Percentiles rank a stretch among this genome's conserved stretches.
These are phyloP conservation scores for Astraeus odoratus DNA, from an alignment of 768 basidiomycete species.

Conservation along the genomic window DNA sequence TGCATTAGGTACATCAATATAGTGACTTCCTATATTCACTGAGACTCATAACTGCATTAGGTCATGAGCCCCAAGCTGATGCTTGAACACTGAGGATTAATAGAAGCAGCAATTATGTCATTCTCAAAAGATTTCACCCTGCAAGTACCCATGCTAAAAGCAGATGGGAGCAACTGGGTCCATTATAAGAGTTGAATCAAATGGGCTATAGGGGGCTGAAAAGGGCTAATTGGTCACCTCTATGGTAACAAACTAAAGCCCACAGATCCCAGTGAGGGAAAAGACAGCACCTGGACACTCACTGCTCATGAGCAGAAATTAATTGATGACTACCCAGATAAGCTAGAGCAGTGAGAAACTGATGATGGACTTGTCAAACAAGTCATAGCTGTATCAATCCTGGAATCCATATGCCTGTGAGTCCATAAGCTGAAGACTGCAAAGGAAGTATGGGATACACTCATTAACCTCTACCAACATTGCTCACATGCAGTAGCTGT, in stretches of 20 bases:
- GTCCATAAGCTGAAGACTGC: neutral
- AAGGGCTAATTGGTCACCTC: slow-evolving; percentile 6
- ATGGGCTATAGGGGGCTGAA: neutral
- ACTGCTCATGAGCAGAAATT: neutral
- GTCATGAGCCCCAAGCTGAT: too few species aligned
- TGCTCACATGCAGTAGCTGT: neutral
- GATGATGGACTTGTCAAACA: slow-evolving; percentile 23
- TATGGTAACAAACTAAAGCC: neutral
- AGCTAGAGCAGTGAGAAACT: slow-evolving; percentile 19
- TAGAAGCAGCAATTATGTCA: too few species aligned
- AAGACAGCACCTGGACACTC: neutral
- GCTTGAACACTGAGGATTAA: too few species aligned
- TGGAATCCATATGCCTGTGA: neutral
- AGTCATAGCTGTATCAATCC: neutral
- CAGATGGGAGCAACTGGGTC: too few species aligned
- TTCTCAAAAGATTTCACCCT: too few species aligned
- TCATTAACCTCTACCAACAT: neutral
- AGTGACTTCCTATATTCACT: too few species aligned
- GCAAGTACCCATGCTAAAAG: too few species aligned
- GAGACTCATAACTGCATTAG: too few species aligned
- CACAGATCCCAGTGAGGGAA: neutral
- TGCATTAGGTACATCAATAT: too few species aligned
- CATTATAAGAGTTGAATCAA: neutral
- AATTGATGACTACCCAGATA: neutral
- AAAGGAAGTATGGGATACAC: neutral